Conservation (phyloP, 140 eudicot species). For the Flaveria floridana region DNA sequence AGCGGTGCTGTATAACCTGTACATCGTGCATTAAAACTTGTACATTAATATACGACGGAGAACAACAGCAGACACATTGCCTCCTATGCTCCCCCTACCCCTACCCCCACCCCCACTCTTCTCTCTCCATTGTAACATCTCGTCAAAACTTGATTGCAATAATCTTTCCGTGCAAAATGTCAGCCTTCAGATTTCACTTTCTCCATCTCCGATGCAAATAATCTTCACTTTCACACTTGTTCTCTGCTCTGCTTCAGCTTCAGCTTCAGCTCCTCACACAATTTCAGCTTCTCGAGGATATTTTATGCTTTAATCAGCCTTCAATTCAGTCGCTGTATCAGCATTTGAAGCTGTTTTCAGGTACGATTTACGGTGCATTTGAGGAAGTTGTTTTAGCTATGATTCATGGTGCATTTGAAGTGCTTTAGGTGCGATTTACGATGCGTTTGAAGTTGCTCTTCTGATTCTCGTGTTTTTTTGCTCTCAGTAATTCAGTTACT, state of each 20-base stretch:
- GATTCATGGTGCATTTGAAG: constrained; percentile 24
- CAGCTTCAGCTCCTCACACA: neutral
- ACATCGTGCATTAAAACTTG: constrained; percentile 10
- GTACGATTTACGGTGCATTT: constrained; percentile 26
- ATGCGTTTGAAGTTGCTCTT: constrained; percentile 1
- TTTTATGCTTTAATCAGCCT: constrained; percentile 8
- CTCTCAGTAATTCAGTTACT: constrained; percentile 5
- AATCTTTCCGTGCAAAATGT: constrained; percentile 40
- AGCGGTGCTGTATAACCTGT: constrained; percentile 10
- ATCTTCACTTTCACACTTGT: constrained; percentile 28
- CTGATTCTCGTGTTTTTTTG: neutral
- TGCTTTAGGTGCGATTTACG: constrained; percentile 18
- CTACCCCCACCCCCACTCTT: neutral
- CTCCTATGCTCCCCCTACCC: constrained; percentile 33
- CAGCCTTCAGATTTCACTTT: constrained; percentile 40
- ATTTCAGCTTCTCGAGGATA: constrained; percentile 16
- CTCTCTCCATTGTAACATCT: constrained; percentile 47
- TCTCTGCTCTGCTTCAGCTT: constrained; percentile 4
- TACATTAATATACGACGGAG: constrained; percentile 35
- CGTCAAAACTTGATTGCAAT: constrained; percentile 23
- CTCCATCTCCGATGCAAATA: constrained; percentile 36
- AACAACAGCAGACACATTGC: constrained; percentile 40
- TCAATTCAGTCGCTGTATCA: constrained; percentile 23
- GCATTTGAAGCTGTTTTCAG: constrained; percentile 2
- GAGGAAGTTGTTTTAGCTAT: neutral